phyloP scores from a whole-genome alignment of 2,329 filamentous ascomycete species.

The Stachybotrys elegans region DNA sequence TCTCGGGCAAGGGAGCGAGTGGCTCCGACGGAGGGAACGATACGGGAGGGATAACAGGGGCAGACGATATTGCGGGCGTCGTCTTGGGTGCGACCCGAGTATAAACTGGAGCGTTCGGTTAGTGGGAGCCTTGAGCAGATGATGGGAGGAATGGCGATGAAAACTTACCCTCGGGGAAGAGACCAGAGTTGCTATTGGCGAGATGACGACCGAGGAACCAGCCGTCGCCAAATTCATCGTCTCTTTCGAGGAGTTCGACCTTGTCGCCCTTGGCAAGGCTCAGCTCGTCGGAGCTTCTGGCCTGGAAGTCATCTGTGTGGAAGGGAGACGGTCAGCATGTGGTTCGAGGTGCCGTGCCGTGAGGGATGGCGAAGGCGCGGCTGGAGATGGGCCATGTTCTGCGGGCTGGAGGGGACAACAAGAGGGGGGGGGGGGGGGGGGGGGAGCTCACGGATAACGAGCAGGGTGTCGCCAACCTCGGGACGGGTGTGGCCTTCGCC shows the following conservation, averaged over 20 bases:
- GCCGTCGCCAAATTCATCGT: constrained; percentile 84
- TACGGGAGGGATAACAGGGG: constrained; percentile 9
- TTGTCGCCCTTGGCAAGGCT: constrained; percentile 80
- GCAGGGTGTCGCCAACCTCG: constrained; percentile 60
- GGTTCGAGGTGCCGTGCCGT: constrained; percentile 7
- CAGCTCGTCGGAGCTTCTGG: constrained; percentile 88
- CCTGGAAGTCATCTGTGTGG: constrained; percentile 81
- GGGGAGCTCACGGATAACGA: constrained; percentile 63
- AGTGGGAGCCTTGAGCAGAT: constrained; percentile 17
- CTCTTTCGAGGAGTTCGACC: constrained; percentile 76
- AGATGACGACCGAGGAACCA: constrained; percentile 78
- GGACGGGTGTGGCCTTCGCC: constrained; percentile 38
- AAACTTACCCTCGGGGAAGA: constrained; percentile 74
- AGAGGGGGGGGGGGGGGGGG: constrained; percentile 6
- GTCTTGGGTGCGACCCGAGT: constrained; percentile 53
- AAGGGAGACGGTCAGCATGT: constrained; percentile 8
- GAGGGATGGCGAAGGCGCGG: neutral
- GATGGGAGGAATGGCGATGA: neutral
- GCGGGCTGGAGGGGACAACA: neutral
- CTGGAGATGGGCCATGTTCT: constrained; percentile 2
- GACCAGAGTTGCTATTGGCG: constrained; percentile 66
- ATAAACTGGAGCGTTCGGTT: constrained; percentile 59
- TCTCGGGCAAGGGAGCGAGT: constrained; percentile 23
- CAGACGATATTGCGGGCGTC: constrained; percentile 8
- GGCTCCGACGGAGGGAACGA: constrained; percentile 24